phyloP scores from a whole-genome alignment of 2,329 filamentous ascomycete genomes.

The Aspergillus sp. region DNA sequence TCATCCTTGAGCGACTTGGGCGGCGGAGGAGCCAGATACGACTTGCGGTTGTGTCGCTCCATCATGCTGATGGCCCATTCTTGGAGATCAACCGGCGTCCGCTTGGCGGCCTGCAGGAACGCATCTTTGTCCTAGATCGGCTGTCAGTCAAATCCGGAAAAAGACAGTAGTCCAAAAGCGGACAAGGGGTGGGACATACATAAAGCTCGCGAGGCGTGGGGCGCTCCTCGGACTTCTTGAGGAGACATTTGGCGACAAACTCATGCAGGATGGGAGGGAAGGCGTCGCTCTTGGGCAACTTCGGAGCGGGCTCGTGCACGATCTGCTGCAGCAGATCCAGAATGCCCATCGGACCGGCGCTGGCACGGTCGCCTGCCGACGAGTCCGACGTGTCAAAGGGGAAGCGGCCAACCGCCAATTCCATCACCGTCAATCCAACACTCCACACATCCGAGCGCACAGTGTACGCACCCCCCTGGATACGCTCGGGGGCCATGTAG shows the following conservation, averaged over 20 bases:
- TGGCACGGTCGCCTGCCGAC: conserved; percentile 67
- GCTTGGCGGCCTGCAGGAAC: conserved; percentile 94
- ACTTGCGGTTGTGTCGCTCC: conserved; percentile 93
- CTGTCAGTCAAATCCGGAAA: conserved; percentile 26
- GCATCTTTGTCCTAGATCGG: conserved; percentile 75
- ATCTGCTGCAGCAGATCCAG: conserved; percentile 95
- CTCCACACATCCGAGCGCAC: conserved; percentile 99
- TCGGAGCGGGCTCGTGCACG: conserved; percentile 92
- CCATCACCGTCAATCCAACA: conserved; percentile 93
- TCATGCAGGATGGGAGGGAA: conserved; percentile 94
- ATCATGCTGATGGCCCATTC: conserved; percentile 94
- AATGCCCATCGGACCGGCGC: conserved; percentile 81
- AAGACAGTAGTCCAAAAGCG: neutral
- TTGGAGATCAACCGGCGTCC: conserved; percentile 89
- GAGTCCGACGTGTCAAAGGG: conserved; percentile 85
- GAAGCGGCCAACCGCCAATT: conserved; percentile 95
- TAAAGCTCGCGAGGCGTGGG: conserved; percentile 93
- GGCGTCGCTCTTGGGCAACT: conserved; percentile 92
- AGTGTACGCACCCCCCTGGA: conserved; percentile 94
- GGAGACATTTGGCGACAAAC: conserved; percentile 94
- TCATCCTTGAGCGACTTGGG: conserved; percentile 70
- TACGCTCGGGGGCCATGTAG: conserved; percentile 98
- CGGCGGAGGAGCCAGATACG: conserved; percentile 80
- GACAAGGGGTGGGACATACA: conserved; percentile 56
- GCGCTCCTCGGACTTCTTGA: conserved; percentile 83